A percentile compares a stretch with the other conserved stretches of the same genome.
Conservation (phyloP, 192 early-diverging fungal species). For the Umbelopsis vinacea region DNA sequence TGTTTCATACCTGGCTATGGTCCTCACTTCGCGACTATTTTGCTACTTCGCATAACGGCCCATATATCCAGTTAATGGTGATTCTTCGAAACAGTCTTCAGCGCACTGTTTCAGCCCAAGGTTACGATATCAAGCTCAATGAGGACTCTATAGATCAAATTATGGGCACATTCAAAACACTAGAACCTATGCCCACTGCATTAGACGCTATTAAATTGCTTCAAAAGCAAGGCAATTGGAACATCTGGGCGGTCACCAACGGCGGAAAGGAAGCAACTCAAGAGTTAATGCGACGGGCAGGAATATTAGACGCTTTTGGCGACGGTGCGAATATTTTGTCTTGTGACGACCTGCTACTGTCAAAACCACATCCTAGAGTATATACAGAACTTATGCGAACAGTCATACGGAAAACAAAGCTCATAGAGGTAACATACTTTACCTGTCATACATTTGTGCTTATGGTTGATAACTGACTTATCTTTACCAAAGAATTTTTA, state of each 20-base stretch:
- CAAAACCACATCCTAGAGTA: constrained; percentile 43
- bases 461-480: no score
- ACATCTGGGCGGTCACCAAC: constrained; percentile 40
- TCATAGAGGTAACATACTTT: constrained; percentile 38
- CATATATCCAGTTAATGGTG: constrained; percentile 21
- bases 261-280: background rate
- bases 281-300: constrained; percentile 14
- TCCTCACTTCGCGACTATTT: constrained; percentile 28
- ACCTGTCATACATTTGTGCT: background rate
- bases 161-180: constrained; percentile 28
- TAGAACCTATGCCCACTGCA: constrained; percentile 15
- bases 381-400: constrained; percentile 36
- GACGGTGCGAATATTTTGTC: constrained; percentile 30
- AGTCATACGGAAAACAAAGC: constrained; percentile 28
- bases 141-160: background rate
- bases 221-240: constrained; percentile 23
- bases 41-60: constrained; percentile 32
- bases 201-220: constrained; percentile 19
- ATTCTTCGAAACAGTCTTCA: constrained; percentile 16
- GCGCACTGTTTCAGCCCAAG: background rate
- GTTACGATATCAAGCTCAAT: background rate
- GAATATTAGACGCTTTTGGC: background rate
- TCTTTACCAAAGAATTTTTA: constrained; percentile 34
- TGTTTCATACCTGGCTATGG: constrained; percentile 31
- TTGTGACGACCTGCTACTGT: constrained; percentile 34